These are phyloP conservation scores for Lonicera japonica DNA, from an alignment of 129 eudicot genomes.

Conservation along the genomic window DNA sequence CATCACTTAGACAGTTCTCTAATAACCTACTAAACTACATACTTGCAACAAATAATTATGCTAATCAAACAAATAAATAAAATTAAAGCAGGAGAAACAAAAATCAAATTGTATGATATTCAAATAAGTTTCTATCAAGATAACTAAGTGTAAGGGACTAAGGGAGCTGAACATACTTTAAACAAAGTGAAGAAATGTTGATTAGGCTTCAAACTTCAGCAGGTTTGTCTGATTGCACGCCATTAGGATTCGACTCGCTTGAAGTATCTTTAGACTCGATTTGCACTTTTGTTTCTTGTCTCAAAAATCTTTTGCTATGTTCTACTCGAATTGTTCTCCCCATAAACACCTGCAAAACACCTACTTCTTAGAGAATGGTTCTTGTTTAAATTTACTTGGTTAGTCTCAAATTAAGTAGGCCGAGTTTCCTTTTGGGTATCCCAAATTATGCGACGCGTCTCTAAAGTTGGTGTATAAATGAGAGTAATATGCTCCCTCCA, in stretches of 20 bases:
- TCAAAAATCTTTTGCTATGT: slow-evolving; percentile 58
- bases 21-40: not conserved
- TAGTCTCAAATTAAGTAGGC: not conserved
- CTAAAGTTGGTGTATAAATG: no score
- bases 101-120: not conserved
- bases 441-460: no score
- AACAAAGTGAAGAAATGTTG: slow-evolving; percentile 2
- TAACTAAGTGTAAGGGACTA: not conserved
- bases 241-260: slow-evolving; percentile 14
- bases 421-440: no score
- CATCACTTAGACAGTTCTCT: no score
- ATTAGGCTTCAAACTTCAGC: slow-evolving; percentile 23
- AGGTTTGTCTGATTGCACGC: slow-evolving; percentile 25
- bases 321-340: slow-evolving; percentile 73
- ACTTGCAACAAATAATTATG: not conserved
- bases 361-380: no score
- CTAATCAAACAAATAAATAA: not conserved
- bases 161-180: not conserved
- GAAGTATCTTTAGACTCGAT: slow-evolving; percentile 28
- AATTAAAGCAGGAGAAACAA: not conserved
- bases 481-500: no score
- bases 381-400: not conserved
- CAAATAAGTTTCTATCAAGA: not conserved
- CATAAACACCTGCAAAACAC: slow-evolving; percentile 55
- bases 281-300: slow-evolving; percentile 51